Evolutionary conservation across 805 yeast species (phyloP).

Genomic region (Alloascoidea hylecoeti): DNA sequence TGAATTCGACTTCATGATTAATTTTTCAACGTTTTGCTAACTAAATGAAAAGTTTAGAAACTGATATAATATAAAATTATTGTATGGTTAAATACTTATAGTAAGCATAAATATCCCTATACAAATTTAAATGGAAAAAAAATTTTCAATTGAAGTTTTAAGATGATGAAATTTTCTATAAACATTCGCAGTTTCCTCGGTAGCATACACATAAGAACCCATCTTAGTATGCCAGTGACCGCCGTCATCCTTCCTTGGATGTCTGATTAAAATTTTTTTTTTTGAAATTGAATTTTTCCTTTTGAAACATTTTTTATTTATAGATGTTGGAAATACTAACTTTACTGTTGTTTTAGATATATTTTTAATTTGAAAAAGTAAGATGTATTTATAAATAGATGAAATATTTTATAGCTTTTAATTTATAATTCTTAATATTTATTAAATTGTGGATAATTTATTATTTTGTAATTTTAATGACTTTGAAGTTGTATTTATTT

Average conservation of each 20-base stretch:
- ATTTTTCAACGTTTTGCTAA: neutral
- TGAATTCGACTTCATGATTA: conserved; percentile 1
- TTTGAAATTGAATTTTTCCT: too few species aligned
- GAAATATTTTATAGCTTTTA: too few species aligned
- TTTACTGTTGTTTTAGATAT: too few species aligned
- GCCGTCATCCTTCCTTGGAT: conserved; percentile 25
- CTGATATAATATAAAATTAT: conserved; percentile 6
- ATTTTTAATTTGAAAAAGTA: too few species aligned
- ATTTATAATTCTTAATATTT: too few species aligned
- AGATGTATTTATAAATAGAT: too few species aligned
- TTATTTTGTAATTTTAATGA: too few species aligned
- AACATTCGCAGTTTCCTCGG: conserved; percentile 31
- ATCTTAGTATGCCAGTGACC: conserved; percentile 24
- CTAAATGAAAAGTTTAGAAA: conserved; percentile 9
- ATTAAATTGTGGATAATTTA: too few species aligned
- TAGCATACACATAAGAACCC: conserved; percentile 24
- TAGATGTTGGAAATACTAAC: too few species aligned
- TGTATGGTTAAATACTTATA: conserved; percentile 3
- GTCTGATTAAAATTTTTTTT: too few species aligned
- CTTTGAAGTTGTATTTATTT: too few species aligned
- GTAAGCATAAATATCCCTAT: conserved; percentile 8
- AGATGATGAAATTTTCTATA: conserved; percentile 19
- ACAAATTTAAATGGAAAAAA: conserved; percentile 4
- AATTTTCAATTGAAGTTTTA: conserved; percentile 4
- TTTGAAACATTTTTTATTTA: too few species aligned